Percentiles rank a stretch among this genome's conserved stretches.
These are phyloP conservation scores for Umbelopsis sp. DNA, from an alignment of 371 early-diverging fungal genomes.

Conservation along the genomic window DNA sequence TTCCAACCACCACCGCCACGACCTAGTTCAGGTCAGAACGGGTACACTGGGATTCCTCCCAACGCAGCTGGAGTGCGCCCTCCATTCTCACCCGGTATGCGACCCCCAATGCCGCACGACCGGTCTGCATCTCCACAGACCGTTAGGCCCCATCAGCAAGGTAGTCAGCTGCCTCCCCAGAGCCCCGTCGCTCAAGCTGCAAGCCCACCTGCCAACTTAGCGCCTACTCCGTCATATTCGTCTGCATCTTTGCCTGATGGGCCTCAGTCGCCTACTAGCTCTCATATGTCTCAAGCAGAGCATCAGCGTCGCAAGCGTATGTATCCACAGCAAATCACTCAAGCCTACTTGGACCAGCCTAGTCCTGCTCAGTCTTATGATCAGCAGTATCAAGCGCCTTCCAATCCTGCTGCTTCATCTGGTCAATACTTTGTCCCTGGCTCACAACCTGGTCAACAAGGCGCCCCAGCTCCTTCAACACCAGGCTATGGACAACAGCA, in stretches of 20 bases:
- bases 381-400: constrained; percentile 24
- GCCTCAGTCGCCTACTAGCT: constrained; percentile 20
- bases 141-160: constrained; percentile 2
- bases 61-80: constrained; percentile 12
- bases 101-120: constrained; percentile 35
- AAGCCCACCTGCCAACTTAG: constrained; percentile 24
- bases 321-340: constrained; percentile 63
- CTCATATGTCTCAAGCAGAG: constrained; percentile 24
- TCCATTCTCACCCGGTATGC: constrained; percentile 27
- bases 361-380: constrained; percentile 24
- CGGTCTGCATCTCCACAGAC: constrained; percentile 26
- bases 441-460: constrained; percentile 30
- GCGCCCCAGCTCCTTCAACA: constrained; percentile 27
- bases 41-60: not conserved
- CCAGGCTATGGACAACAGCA: constrained; percentile 32
- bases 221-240: constrained; percentile 19
- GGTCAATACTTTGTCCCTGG: constrained; percentile 27
- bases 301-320: constrained; percentile 56
- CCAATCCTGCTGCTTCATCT: constrained; percentile 26
- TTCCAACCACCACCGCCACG: constrained; percentile 22
- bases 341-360: constrained; percentile 46
- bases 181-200: constrained; percentile 16
- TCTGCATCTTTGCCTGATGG: constrained; percentile 13
- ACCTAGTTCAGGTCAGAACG: constrained; percentile 11
- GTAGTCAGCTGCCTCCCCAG: constrained; percentile 20